Base-by-base conservation (phyloP, 106 monocot species). In the Dendrobium chrysotoxum region DNA sequence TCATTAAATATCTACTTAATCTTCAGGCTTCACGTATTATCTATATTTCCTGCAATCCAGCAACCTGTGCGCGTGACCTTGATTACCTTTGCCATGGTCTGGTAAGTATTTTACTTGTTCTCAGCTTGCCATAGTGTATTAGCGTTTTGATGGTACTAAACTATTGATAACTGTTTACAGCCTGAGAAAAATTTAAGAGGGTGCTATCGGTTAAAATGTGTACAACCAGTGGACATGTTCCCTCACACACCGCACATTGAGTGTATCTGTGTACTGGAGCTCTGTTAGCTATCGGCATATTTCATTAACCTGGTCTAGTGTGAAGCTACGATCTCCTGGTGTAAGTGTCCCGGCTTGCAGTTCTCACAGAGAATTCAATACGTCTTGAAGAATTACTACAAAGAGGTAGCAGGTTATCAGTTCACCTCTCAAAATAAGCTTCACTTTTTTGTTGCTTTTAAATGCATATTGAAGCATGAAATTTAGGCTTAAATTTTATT, bases 201-300 rank as follows among this genome's bases (percentile, higher is more conserved):
- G 65, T 91, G 95, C 79, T 98, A 98, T 88, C 76, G 72, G 58
- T 83, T 98, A 81, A 91, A 78, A 82, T 85, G 89, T 70, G 81
- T 95, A 44, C 92, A 90, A 42, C 98, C 98, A 25, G 91, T 98
- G 4, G 98, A 98, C 79, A 98, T 98, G 98, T 98, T 98, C 64
- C 98, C 98, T 38, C 95, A 98, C 79, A 98, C 98, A 28, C 95
- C 98, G 28, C 98, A 95, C 65, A 95, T 93, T 28, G 98, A 98
- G 75, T 95, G 98, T 79, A 85, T 98, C 64, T 98, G 95, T 78
- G 80, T 93, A 26, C 77, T 95, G 84, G 92, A 98, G 81, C 91
- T 95, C 53, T 71, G 45, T n/a, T 79, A 68, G 42, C 31, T 26
- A 26, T 57, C 42, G 42, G 57, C 20, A 39, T 55, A 35, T 70